A percentile compares a stretch with the other conserved stretches of the same genome.
Evolutionary conservation across 768 basidiomycete species (phyloP).

Genomic region (Suillus bovinus): DNA sequence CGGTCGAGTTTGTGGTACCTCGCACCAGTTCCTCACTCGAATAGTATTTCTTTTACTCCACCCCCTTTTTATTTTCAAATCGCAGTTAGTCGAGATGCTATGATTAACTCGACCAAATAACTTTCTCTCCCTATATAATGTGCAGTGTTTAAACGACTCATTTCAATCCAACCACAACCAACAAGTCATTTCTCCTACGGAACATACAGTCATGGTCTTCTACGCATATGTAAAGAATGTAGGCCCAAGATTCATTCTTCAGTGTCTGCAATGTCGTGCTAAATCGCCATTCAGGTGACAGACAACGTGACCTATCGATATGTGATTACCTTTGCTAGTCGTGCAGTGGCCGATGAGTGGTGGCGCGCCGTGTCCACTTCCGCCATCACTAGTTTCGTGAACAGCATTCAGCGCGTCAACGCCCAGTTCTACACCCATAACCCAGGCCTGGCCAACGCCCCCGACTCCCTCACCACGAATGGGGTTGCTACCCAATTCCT

Average conservation of each 20-base stretch:
- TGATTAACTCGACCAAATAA: background rate
- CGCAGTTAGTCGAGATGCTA: background rate
- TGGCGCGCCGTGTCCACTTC: slow-evolving; percentile 22
- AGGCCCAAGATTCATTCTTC: background rate
- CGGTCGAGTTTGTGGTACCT: too few relatives aligned
- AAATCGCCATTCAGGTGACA: background rate
- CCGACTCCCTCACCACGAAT: background rate
- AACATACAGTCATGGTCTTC: background rate
- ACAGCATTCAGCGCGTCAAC: background rate
- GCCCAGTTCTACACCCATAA: background rate
- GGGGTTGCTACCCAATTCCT: background rate
- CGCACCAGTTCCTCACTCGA: too few relatives aligned
- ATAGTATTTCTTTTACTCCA: too few relatives aligned
- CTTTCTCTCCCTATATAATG: background rate
- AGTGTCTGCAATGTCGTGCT: background rate
- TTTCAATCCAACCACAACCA: background rate
- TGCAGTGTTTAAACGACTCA: background rate
- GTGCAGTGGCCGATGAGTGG: slow-evolving; percentile 28
- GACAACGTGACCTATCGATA: slow-evolving; percentile 10
- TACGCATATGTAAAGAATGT: background rate
- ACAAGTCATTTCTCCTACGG: too few relatives aligned
- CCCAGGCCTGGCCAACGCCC: background rate
- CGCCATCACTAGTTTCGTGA: background rate
- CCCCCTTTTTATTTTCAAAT: too few relatives aligned
- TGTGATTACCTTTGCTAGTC: slow-evolving; percentile 22